A percentile compares a stretch with the other conserved stretches of the same genome.
These are phyloP conservation scores for Phytophthora quininea DNA, from an alignment of 352 stramenopile genomes.

Conservation along the genomic window DNA sequence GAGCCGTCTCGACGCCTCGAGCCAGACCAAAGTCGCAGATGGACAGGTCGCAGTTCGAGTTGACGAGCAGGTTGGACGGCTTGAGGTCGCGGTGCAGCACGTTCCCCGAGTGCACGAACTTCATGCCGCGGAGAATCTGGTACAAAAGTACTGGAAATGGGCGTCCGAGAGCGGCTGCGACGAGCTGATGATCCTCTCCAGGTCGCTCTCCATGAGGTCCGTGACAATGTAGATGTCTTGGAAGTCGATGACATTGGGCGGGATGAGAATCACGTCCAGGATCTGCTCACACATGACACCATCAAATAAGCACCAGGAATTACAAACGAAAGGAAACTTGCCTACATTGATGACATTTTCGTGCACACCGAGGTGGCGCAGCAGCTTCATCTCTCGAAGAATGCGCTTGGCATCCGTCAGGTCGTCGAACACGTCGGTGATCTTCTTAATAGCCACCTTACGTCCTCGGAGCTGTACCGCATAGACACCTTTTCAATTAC, in stretches of 20 bases:
- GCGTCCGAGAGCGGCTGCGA: slow-evolving; percentile 85
- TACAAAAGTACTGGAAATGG: slow-evolving; percentile 92
- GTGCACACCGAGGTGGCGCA: slow-evolving; percentile 90
- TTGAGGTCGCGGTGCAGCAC: slow-evolving; percentile 93
- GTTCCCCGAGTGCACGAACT: slow-evolving; percentile 98
- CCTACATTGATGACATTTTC: slow-evolving; percentile 91
- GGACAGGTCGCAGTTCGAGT: slow-evolving; percentile 90
- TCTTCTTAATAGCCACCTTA: slow-evolving; percentile 93
- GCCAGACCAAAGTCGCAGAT: slow-evolving; percentile 94
- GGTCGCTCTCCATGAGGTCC: slow-evolving; percentile 92
- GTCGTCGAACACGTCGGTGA: slow-evolving; percentile 92
- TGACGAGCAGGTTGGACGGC: slow-evolving; percentile 89
- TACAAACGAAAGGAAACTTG: no score
- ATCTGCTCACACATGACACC: slow-evolving; percentile 46
- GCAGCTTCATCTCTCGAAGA: slow-evolving; percentile 92
- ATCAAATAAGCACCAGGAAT: background rate
- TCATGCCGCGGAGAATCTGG: slow-evolving; percentile 94
- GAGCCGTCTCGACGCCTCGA: slow-evolving; percentile 85
- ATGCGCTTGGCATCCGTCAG: slow-evolving; percentile 94
- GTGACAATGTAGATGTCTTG: slow-evolving; percentile 92
- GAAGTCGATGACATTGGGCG: slow-evolving; percentile 87
- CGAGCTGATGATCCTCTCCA: slow-evolving; percentile 92
- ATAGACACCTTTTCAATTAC: background rate
- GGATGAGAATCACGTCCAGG: slow-evolving; percentile 82
- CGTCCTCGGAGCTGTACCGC: slow-evolving; percentile 67